A percentile compares a stretch with the other conserved stretches of the same genome.
phyloP scores from a whole-genome alignment of 352 stramenopile species.

The Elongisporangium senticosum region DNA sequence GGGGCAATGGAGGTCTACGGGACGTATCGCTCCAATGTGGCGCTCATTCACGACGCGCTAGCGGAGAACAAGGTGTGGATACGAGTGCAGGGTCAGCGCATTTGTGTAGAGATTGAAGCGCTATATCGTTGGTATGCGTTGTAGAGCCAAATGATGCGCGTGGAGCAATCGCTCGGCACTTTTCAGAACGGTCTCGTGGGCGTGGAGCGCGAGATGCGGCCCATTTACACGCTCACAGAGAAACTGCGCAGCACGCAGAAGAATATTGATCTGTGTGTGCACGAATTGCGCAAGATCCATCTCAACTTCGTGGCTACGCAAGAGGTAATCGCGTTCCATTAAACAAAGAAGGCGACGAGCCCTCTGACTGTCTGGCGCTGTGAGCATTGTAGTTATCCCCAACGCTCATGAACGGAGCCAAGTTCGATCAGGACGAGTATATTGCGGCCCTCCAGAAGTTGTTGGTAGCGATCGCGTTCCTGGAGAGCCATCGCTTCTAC shows the following conservation, averaged over 20 bases:
- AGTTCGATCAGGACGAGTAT: conserved; percentile 72
- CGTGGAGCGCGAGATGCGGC: conserved; percentile 77
- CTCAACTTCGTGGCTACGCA: conserved; percentile 70
- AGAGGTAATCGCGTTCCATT: conserved; percentile 26
- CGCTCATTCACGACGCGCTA: conserved; percentile 56
- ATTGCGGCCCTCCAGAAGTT: conserved; percentile 59
- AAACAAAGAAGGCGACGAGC: neutral
- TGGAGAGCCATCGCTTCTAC: conserved; percentile 64
- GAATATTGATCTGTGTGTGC: conserved; percentile 80
- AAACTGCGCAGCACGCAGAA: conserved; percentile 73
- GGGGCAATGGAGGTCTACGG: conserved; percentile 51
- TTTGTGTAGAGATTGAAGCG: conserved; percentile 1
- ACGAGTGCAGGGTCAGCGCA: neutral
- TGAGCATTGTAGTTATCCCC: conserved; percentile 37
- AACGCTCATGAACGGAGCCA: conserved; percentile 56
- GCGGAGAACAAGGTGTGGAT: conserved; percentile 49
- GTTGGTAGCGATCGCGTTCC: conserved; percentile 58
- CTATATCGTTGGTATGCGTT: neutral
- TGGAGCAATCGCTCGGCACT: conserved; percentile 43
- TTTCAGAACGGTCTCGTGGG: conserved; percentile 63
- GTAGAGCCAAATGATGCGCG: conserved; percentile 54
- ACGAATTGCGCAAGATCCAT: conserved; percentile 61
- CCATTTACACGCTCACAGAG: conserved; percentile 82
- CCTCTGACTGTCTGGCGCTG: neutral
- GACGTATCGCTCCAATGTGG: conserved; percentile 39